A percentile compares a stretch with the other conserved stretches of the same genome.
Conservation (phyloP, 2,329 filamentous ascomycete genomes). For the Fusarium sororula region DNA sequence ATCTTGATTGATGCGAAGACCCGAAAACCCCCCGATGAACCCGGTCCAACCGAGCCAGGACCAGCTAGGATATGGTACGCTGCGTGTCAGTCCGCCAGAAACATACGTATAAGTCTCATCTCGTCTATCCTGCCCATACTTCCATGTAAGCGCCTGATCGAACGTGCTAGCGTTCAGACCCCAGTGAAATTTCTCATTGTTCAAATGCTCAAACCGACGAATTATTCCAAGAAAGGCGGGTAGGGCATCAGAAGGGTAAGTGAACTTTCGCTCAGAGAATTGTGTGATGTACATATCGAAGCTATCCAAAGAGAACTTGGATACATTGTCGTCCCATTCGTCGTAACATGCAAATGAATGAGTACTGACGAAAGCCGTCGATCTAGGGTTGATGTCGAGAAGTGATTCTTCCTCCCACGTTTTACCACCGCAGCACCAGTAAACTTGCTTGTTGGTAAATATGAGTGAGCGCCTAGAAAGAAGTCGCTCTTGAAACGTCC, state of each 20-base stretch:
- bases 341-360: slow-evolving; percentile 8
- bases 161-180: background rate
- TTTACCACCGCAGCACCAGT: slow-evolving; percentile 6
- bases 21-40: background rate
- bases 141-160: slow-evolving; percentile 12
- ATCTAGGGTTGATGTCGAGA: background rate
- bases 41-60: slow-evolving; percentile 7
- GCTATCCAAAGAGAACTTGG: background rate
- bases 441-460: slow-evolving; percentile 13
- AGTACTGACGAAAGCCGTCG: too few species aligned
- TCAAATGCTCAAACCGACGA: slow-evolving; percentile 18
- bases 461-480: slow-evolving; percentile 11
- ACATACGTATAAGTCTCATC: background rate
- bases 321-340: background rate
- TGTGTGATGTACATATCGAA: background rate
- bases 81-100: background rate
- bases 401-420: slow-evolving; percentile 28
- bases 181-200: slow-evolving; percentile 12
- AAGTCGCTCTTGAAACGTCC: slow-evolving; percentile 21
- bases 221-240: slow-evolving; percentile 12
- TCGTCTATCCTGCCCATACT: background rate
- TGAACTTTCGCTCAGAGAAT: slow-evolving; percentile 7
- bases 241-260: slow-evolving; percentile 3
- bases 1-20: background rate
- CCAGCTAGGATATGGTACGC: slow-evolving; percentile 5